These are phyloP conservation scores for Acacia melanoxylon DNA, from an alignment of 306 rosid genomes.

Conservation along the genomic window DNA sequence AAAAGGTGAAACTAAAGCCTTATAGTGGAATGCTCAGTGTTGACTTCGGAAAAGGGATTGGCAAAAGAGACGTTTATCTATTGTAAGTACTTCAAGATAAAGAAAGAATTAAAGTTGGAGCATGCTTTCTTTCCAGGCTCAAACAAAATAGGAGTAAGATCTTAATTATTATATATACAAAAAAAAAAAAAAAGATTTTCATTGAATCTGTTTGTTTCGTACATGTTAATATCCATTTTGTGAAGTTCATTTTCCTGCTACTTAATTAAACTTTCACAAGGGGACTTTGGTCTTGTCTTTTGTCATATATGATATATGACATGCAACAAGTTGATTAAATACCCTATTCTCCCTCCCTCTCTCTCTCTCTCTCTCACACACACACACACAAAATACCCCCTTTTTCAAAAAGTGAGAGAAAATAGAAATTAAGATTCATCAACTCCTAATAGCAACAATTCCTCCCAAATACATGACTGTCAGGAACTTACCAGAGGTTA, in stretches of 20 bases:
- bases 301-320: conserved; percentile 14
- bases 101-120: conserved; percentile 24
- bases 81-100: conserved; percentile 61
- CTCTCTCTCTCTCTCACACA: neutral
- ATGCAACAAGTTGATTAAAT: conserved; percentile 22
- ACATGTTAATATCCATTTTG: conserved; percentile 6
- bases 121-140: conserved; percentile 11
- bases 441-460: neutral
- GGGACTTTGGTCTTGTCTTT: conserved; percentile 15
- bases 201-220: neutral
- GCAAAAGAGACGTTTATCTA: conserved; percentile 89
- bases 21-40: conserved; percentile 93
- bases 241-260: conserved; percentile 18
- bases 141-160: conserved; percentile 11
- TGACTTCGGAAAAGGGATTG: conserved; percentile 94
- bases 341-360: neutral
- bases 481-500: conserved; percentile 97
- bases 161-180: neutral
- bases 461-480: conserved; percentile 40
- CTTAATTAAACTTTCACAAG: conserved; percentile 9
- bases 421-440: neutral
- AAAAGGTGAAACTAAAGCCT: conserved; percentile 83
- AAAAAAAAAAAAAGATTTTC: neutral
- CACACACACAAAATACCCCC: neutral
- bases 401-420: neutral